A percentile compares a stretch with the other conserved stretches of the same genome.
Evolutionary conservation across 257 asterid species (phyloP).

Genomic region (Przewalskia tangutica): DNA sequence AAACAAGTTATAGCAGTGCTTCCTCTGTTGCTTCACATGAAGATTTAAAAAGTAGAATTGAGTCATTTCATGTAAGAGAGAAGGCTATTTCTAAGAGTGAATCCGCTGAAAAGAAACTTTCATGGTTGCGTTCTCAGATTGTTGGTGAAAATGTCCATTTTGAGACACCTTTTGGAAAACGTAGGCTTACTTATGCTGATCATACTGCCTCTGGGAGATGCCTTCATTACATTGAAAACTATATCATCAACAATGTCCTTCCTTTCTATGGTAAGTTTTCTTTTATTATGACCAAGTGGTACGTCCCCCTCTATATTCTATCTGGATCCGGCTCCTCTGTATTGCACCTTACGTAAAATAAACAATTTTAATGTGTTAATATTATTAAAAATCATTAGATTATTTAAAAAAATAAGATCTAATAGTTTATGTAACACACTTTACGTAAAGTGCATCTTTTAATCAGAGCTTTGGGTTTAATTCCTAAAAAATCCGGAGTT

Average conservation of each 20-base stretch:
- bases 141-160: constrained; percentile 27
- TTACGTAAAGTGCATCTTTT: too few relatives aligned
- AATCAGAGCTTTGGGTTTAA: too few relatives aligned
- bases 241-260: constrained; percentile 24
- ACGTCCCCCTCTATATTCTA: too few relatives aligned
- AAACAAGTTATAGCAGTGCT: not conserved
- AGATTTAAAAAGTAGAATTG: not conserved
- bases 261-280: constrained; percentile 36
- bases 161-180: constrained; percentile 35
- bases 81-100: not conserved
- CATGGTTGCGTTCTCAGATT: constrained; percentile 10
- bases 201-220: constrained; percentile 56
- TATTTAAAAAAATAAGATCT: too few relatives aligned
- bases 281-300: too few relatives aligned
- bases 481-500: too few relatives aligned
- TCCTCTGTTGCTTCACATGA: not conserved
- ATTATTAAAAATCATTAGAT: too few relatives aligned
- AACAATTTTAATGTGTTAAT: too few relatives aligned
- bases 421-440: too few relatives aligned
- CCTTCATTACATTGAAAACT: constrained; percentile 33
- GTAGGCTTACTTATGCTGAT: constrained; percentile 48
- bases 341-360: too few relatives aligned
- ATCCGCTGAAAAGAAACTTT: not conserved
- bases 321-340: too few relatives aligned
- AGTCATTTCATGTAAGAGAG: not conserved